Evolutionary conservation across 768 basidiomycete species (phyloP).

Genomic region (Amanita fuliginea): DNA sequence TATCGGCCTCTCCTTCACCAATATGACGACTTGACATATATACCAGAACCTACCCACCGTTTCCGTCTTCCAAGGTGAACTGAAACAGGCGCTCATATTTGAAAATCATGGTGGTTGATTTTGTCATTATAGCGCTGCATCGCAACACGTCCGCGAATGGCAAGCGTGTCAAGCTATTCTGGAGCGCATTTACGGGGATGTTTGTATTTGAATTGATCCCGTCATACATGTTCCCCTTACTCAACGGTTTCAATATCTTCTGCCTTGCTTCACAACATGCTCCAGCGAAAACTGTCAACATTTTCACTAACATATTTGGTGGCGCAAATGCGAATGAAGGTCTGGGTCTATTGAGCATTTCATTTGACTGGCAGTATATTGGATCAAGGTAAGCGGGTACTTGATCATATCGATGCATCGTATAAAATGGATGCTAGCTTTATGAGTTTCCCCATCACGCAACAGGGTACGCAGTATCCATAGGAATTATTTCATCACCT

Average conservation of each 20-base stretch:
- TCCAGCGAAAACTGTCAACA: slow-evolving; percentile 27
- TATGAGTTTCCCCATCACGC: slow-evolving; percentile 42
- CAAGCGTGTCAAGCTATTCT: slow-evolving; percentile 43
- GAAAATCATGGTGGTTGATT: neutral
- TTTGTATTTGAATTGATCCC: slow-evolving; percentile 43
- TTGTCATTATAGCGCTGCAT: slow-evolving; percentile 28
- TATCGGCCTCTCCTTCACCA: slow-evolving; percentile 2
- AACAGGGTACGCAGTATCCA: slow-evolving; percentile 32
- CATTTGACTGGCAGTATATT: slow-evolving; percentile 65
- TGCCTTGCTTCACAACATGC: slow-evolving; percentile 47
- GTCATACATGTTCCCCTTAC: slow-evolving; percentile 50
- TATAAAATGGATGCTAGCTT: slow-evolving; percentile 17
- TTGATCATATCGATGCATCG: neutral
- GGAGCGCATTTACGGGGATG: slow-evolving; percentile 38
- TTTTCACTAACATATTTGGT: slow-evolving; percentile 57
- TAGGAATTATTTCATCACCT: neutral
- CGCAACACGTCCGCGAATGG: slow-evolving; percentile 30
- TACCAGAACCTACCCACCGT: slow-evolving; percentile 43
- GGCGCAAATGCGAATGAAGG: slow-evolving; percentile 61
- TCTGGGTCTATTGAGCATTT: slow-evolving; percentile 45
- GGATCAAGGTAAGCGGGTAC: slow-evolving; percentile 25
- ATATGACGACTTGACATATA: neutral
- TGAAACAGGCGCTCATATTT: neutral
- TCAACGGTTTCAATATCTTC: slow-evolving; percentile 49
- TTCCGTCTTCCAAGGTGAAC: slow-evolving; percentile 46